Evolutionary conservation across 2,329 filamentous ascomycete genomes (phyloP), one percentile per base, ranked within the genome.

Genomic region (Stenocarpella maydis): DNA sequence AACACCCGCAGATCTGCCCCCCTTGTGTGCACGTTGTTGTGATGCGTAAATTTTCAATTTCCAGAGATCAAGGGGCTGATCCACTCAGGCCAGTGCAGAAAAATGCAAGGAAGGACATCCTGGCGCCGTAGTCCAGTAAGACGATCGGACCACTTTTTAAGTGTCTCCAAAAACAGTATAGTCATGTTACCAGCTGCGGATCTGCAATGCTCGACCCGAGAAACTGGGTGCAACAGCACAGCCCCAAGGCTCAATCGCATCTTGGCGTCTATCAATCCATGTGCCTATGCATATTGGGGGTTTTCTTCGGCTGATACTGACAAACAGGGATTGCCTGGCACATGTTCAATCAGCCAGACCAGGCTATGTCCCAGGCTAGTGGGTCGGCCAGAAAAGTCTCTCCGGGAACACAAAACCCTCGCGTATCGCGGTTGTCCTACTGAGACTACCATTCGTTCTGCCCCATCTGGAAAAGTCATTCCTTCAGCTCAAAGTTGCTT

Each of bases 271-370:
- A 53, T 34, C 47, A 49, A 4, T 49, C 21, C 4, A 26, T 49
- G 41, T 12, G 26, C 45, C 45, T 24, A 12, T 24, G 61, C 61
- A 50, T 12, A 15, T 41, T 8, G 47, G 17, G 14, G 34, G 2
- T 8, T 41, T 45, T n/a, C 19, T n/a, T 43, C 9, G n/a, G 28
- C 7, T 26, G 53, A 47, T 31, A n/a, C 37, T 55, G 63, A 55
- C 63, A 66, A 37, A 26, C 64, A 66, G 64, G 64, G 64, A 66
- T 66, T 37, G 64, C 64, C 64, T 37, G 21, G 64, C 39, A n/a
- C n/a, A n/a, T n/a, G n/a, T n/a, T n/a, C n/a, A 7, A 53, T 14
- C 39, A 28, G 28, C 31, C 21, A 43, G 17, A 55, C 52, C 41
- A 45, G 52, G 26, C 26, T 5, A 12, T 55, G 64, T 55, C 53